Percentiles rank a stretch among this genome's conserved stretches.
phyloP scores from a whole-genome alignment of 73 alveolate genomes.

The Effrenium voratum region DNA sequence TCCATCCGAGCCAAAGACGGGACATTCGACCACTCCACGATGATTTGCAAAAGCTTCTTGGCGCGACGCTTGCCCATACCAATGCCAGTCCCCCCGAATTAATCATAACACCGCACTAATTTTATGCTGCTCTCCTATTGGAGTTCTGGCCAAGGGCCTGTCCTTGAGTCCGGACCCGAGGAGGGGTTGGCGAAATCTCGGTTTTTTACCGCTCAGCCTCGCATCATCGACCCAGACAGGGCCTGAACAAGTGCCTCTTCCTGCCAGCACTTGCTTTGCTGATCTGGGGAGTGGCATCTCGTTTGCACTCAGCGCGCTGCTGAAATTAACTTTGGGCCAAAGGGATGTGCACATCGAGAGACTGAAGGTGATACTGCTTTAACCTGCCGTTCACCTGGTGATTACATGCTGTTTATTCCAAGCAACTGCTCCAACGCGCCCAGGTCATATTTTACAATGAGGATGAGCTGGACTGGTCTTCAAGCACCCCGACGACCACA shows the following conservation, averaged over 20 bases:
- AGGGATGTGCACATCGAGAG: not conserved
- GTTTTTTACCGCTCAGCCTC: too few species aligned
- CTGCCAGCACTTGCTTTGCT: constrained; percentile 53
- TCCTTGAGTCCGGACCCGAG: too few species aligned
- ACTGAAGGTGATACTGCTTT: not conserved
- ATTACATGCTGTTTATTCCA: too few species aligned
- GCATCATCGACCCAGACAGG: too few species aligned
- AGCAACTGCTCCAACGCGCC: not conserved
- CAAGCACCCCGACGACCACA: constrained; percentile 33
- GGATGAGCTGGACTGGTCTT: constrained; percentile 25
- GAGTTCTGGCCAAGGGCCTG: too few species aligned
- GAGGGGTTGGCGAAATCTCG: too few species aligned
- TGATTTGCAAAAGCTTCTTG: too few species aligned
- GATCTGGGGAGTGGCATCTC: constrained; percentile 55
- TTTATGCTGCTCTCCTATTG: too few species aligned
- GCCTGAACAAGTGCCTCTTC: constrained; percentile 71
- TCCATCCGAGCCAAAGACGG: too few species aligned
- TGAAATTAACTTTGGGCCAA: not conserved
- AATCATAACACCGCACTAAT: too few species aligned
- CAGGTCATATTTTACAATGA: constrained; percentile 43
- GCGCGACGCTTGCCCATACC: too few species aligned
- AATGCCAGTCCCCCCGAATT: not conserved
- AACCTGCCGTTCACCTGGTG: not conserved
- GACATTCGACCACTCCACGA: too few species aligned
- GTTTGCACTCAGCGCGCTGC: constrained; percentile 19